phyloP scores from a whole-genome alignment of 257 asterid genomes.

The Solanum rostratum region DNA sequence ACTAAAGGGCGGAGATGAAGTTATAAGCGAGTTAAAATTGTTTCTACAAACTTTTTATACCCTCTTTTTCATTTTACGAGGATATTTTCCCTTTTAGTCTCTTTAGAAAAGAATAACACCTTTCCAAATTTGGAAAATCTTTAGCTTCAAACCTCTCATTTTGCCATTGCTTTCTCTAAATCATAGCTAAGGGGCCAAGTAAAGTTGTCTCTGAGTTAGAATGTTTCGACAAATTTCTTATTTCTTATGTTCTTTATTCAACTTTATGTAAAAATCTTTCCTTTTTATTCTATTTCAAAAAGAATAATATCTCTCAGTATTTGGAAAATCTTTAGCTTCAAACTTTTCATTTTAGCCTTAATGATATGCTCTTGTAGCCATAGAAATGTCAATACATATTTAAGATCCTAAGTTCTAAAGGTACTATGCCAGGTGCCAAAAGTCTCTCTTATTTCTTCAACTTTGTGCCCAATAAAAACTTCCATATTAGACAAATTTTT shows the following conservation, averaged over 20 bases:
- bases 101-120: not conserved
- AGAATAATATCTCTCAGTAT: not conserved
- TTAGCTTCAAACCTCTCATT: not conserved
- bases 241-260: not conserved
- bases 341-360: not conserved
- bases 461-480: not conserved
- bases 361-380: not conserved
- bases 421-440: not conserved
- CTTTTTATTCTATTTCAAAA: not conserved
- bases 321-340: not conserved
- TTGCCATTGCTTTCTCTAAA: not conserved
- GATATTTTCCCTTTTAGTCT: not conserved
- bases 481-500: not conserved
- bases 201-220: not conserved
- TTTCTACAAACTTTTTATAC: not conserved
- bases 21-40: not conserved
- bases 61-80: not conserved
- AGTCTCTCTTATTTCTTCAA: not conserved
- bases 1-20: not conserved
- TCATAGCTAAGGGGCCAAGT: not conserved
- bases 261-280: not conserved
- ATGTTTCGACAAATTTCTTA: not conserved
- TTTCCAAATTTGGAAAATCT: not conserved
- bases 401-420: not conserved
- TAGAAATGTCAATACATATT: not conserved